Evolutionary conservation across 1,139 yeast genomes (phyloP), one percentile per base, ranked within the genome.

Genomic region (Scheffersomyces illinoinensis): DNA sequence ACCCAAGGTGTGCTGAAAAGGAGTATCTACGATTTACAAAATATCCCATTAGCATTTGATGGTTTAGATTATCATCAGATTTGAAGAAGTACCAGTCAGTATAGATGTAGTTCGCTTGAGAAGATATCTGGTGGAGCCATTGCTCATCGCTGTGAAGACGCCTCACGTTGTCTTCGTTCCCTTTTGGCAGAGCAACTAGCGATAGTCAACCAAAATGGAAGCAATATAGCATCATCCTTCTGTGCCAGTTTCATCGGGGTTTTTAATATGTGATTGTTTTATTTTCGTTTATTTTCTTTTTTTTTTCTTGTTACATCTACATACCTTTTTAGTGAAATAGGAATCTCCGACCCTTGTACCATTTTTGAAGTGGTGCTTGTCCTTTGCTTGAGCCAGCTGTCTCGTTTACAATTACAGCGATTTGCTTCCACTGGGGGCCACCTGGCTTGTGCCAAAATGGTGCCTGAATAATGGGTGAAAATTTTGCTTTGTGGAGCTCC

Each of bases 271-370:
- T 48, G 51, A 48, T 48, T 48, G 51, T 48, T 48, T 48, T 33
- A 33, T 33, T 33, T 33, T 33, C 43, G 17, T 33, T 48, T 48
- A 48, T 48, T 48, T 48, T 48, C 24, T 24, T 48, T 48, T 24
- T 24, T 48, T 48, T 48, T 48, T 48, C 24, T 48, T 48, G 18
- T 48, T 48, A 48, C 26, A 24, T 48, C 50, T 20, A 48, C 51
- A 48, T 48, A 48, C 43, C 43, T 33, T 48, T 48, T 48, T 48
- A 48, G 51, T 48, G 51, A 48, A 48, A 48, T 48, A 48, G 51
- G 51, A 48, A 48, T 48, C 51, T 48, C 51, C 51, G 51, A 48
- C 51, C 51, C 51, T 24, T 48, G 51, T n/a, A 48, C 43, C 17
- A 33, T 33, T 33, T 33, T 33, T 14, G 43, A 33, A 33, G 43